Evolutionary conservation across 1,139 yeast species (phyloP).

Genomic region (Taphrina pruni): DNA sequence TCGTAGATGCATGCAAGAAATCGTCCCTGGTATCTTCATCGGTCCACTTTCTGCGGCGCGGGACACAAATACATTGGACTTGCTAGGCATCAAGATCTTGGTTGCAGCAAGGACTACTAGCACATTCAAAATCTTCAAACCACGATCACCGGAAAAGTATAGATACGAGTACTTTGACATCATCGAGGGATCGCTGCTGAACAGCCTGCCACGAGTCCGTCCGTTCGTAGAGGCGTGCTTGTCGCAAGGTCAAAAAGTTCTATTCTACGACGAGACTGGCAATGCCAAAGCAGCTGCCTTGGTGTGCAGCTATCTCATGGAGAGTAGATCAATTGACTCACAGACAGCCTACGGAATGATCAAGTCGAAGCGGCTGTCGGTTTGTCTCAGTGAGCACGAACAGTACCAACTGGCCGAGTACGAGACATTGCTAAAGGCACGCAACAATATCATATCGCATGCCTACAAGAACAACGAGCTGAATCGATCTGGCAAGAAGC

Average conservation of each 20-base stretch:
- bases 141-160: conserved; percentile 25
- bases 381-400: conserved; percentile 26
- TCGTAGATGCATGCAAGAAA: conserved; percentile 37
- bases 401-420: conserved; percentile 31
- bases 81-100: conserved; percentile 22
- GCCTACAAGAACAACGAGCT: conserved; percentile 26
- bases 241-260: conserved; percentile 16
- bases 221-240: conserved; percentile 32
- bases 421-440: conserved; percentile 34
- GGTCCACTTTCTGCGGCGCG: conserved; percentile 39
- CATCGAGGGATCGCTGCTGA: conserved; percentile 27
- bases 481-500: conserved; percentile 17
- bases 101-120: conserved; percentile 30
- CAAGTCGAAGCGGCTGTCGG: conserved; percentile 31
- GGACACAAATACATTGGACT: conserved; percentile 17
- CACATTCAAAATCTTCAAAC: conserved; percentile 33
- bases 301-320: conserved; percentile 39
- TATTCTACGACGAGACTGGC: conserved; percentile 37
- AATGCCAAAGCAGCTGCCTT: conserved; percentile 34
- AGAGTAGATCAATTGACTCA: conserved; percentile 11
- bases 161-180: conserved; percentile 37
- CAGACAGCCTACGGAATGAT: conserved; percentile 24
- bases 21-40: conserved; percentile 27
- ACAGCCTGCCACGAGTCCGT: conserved; percentile 17
- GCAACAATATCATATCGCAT: conserved; percentile 20